Conservation (phyloP, 176 grass and related monocot species). For the Cenchrus fungigraminus region DNA sequence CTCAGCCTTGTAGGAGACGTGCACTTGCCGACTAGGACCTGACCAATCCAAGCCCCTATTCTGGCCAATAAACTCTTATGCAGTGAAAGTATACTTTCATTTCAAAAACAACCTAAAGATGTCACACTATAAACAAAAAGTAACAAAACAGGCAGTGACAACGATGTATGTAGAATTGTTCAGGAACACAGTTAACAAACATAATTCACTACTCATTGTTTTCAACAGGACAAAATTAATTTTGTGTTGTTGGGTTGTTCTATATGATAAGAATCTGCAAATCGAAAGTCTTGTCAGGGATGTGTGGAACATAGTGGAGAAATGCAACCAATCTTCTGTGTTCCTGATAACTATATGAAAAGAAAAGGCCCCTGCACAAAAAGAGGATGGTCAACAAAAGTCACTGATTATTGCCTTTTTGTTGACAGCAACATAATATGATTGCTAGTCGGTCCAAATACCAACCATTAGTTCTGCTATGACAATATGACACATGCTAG, state of each 20-base stretch:
- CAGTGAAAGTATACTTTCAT: conserved; percentile 28
- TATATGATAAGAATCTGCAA: background rate
- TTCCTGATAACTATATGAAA: conserved; percentile 7
- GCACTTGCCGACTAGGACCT: conserved; percentile 45
- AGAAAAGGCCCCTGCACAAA: conserved; percentile 18
- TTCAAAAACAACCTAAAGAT: conserved; percentile 4
- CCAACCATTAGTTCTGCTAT: conserved; percentile 7
- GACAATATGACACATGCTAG: background rate
- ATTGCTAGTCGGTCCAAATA: conserved; percentile 7
- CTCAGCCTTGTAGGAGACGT: conserved; percentile 49
- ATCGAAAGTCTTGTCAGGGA: background rate
- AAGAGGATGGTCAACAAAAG: conserved; percentile 41
- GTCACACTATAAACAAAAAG: conserved; percentile 7
- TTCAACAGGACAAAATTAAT: conserved; percentile 14
- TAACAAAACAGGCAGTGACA: conserved; percentile 1
- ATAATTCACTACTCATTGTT: background rate
- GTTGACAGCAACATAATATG: conserved; percentile 35
- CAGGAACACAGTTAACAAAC: background rate
- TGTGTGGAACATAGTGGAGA: background rate
- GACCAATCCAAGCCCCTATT: conserved; percentile 26
- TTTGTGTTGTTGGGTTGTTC: background rate
- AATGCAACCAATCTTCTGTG: conserved; percentile 9
- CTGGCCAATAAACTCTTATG: background rate
- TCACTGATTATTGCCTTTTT: conserved; percentile 40
- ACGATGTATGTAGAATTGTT: background rate